Percentiles rank a stretch among this genome's conserved stretches.
Evolutionary conservation across 495 filamentous ascomycete species (phyloP).

Genomic region (Chlorociboria aeruginascens): DNA sequence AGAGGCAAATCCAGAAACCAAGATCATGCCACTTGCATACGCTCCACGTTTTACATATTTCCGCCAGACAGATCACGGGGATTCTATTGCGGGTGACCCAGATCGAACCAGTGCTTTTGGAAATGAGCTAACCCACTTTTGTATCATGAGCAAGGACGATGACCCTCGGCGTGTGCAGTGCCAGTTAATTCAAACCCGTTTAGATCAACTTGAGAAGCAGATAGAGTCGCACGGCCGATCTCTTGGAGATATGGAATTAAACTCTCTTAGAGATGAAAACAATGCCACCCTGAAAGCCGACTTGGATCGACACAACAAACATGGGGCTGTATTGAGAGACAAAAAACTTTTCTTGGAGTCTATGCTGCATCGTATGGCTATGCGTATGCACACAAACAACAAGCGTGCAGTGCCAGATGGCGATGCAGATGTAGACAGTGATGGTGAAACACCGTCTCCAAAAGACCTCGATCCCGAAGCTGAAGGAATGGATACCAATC

Average conservation of each 20-base stretch:
- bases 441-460: conserved; percentile 9
- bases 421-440: conserved; percentile 25
- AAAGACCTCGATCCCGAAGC: conserved; percentile 10
- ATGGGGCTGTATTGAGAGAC: conserved; percentile 54
- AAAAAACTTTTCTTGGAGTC: conserved; percentile 67
- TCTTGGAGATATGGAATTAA: conserved; percentile 53
- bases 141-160: conserved; percentile 88
- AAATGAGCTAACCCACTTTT: conserved; percentile 82
- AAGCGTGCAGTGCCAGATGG: conserved; percentile 32
- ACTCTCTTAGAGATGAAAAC: conserved; percentile 41
- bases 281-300: conserved; percentile 42
- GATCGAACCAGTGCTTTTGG: conserved; percentile 77
- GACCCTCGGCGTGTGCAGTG: conserved; percentile 85
- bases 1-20: conserved; percentile 81
- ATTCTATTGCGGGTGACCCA: conserved; percentile 52
- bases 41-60: conserved; percentile 95
- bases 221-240: conserved; percentile 55
- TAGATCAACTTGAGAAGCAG: conserved; percentile 68
- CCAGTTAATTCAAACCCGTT: conserved; percentile 67
- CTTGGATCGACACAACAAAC: conserved; percentile 55
- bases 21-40: conserved; percentile 83
- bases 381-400: conserved; percentile 35
- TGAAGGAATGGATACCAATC: conserved; percentile 15
- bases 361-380: conserved; percentile 57
- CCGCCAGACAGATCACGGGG: conserved; percentile 85